These are phyloP conservation scores for Parachlorella kessleri DNA, from an alignment of 139 green algal genomes.

Conservation along the genomic window DNA sequence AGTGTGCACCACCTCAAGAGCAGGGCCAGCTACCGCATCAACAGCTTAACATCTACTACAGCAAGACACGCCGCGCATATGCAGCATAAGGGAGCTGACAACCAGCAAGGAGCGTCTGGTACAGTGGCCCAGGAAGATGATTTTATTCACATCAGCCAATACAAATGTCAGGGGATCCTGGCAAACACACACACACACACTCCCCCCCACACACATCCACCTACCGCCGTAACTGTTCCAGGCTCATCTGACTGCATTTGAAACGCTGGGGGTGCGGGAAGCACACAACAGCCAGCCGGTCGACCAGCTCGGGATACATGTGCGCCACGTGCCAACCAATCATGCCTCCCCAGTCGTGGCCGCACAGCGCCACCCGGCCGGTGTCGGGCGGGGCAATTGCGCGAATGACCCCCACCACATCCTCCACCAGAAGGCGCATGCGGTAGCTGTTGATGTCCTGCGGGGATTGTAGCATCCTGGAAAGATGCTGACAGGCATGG, in stretches of 20 bases:
- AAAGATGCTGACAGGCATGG: no score
- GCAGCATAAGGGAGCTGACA: neutral
- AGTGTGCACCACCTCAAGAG: neutral
- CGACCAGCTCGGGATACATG: slow-evolving; percentile 23
- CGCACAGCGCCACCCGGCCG: slow-evolving; percentile 51
- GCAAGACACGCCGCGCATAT: neutral
- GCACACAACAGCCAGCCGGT: slow-evolving; percentile 35
- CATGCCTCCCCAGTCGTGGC: slow-evolving; percentile 70
- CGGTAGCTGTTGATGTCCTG: slow-evolving; percentile 38
- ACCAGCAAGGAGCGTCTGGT: no score
- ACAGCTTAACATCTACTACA: neutral
- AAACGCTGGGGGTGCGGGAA: slow-evolving; percentile 34
- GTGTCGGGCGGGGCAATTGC: slow-evolving; percentile 41
- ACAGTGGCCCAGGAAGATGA: no score
- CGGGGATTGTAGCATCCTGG: neutral
- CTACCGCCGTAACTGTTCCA: no score
- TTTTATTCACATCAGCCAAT: no score
- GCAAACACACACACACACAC: no score
- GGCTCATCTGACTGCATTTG: no score
- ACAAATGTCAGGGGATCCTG: no score
- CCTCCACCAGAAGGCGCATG: slow-evolving; percentile 40
- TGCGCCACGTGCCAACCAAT: slow-evolving; percentile 46
- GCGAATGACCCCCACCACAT: slow-evolving; percentile 48
- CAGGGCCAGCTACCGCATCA: neutral
- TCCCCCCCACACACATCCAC: no score